Percentiles rank a stretch among this genome's conserved stretches.
phyloP scores from a whole-genome alignment of 768 basidiomycete genomes.

The Trametes cingulata region DNA sequence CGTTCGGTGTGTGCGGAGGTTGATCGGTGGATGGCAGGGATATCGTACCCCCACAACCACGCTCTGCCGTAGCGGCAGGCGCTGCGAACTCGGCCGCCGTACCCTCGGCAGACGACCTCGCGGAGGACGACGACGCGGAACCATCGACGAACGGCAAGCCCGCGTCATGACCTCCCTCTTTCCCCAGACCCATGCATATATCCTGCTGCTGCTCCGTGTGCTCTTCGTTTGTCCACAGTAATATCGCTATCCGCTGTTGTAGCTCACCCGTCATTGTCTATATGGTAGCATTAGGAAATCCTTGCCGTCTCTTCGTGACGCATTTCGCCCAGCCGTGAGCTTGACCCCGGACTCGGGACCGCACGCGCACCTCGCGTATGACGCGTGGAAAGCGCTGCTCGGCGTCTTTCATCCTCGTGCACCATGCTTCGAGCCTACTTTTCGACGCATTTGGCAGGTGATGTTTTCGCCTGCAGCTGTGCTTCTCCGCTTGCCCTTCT shows the following conservation, averaged over 20 bases:
- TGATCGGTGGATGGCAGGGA: conserved; percentile 48
- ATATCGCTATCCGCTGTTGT: conserved; percentile 16
- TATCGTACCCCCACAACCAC: conserved; percentile 51
- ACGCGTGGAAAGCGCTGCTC: not conserved
- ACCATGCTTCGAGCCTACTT: not conserved
- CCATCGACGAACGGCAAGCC: conserved; percentile 23
- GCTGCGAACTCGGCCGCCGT: conserved; percentile 73
- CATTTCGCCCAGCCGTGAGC: no score
- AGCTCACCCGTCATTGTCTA: conserved; percentile 16
- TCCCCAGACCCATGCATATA: not conserved
- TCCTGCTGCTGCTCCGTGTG: not conserved
- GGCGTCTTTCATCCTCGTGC: no score
- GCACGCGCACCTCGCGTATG: no score
- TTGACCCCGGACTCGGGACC: no score
- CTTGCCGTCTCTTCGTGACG: not conserved
- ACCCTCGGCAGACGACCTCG: conserved; percentile 70
- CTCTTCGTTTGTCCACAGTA: conserved; percentile 11
- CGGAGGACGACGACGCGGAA: conserved; percentile 36
- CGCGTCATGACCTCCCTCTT: conserved; percentile 19
- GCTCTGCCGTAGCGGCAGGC: conserved; percentile 46
- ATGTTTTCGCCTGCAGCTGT: not conserved
- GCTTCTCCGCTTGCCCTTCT: no score
- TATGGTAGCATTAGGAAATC: conserved; percentile 1
- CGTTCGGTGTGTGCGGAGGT: not conserved
- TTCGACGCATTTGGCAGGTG: not conserved